Conservation (phyloP, 108 stramenopile species). For the Stephanodiscus minutulus region DNA sequence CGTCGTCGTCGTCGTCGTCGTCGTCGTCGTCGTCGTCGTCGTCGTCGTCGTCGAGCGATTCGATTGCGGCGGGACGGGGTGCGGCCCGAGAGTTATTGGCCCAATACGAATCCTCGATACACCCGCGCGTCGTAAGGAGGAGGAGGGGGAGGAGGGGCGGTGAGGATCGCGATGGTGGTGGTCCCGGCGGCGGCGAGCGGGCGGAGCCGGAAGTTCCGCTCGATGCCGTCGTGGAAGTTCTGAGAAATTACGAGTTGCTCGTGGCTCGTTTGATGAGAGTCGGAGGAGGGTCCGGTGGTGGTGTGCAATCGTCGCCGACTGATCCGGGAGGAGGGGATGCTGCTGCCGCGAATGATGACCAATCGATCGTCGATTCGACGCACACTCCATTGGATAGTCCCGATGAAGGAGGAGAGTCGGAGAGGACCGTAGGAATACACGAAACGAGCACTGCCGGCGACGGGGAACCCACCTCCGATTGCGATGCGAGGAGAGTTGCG, state of each 20-base stretch:
- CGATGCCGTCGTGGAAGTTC: conserved; percentile 10
- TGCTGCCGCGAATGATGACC: not conserved
- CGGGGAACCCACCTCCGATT: not conserved
- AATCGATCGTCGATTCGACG: not conserved
- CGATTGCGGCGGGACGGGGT: not conserved
- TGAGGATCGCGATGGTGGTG: not conserved
- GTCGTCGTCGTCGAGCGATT: not conserved
- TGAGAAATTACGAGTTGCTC: conserved; percentile 32
- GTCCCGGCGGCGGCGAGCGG: too few species aligned
- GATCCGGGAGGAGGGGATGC: not conserved
- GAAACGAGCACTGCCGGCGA: not conserved
- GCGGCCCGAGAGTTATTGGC: conserved; percentile 10
- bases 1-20: too few species aligned
- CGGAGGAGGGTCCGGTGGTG: not conserved
- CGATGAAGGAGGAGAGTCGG: not conserved
- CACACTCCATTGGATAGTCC: not conserved
- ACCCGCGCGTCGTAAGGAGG: conserved; percentile 15
- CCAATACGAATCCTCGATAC: conserved; percentile 29
- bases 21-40: too few species aligned
- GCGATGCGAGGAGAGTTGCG: not conserved
- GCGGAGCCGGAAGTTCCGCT: conserved; percentile 1
- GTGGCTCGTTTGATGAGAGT: conserved; percentile 24
- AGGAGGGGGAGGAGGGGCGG: not conserved
- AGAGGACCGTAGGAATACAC: not conserved
- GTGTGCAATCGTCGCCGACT: too few species aligned